A percentile compares a stretch with the other conserved stretches of the same genome.
These are phyloP conservation scores for Lanmaoa rubissima DNA, from an alignment of 768 basidiomycete genomes.

Conservation along the genomic window DNA sequence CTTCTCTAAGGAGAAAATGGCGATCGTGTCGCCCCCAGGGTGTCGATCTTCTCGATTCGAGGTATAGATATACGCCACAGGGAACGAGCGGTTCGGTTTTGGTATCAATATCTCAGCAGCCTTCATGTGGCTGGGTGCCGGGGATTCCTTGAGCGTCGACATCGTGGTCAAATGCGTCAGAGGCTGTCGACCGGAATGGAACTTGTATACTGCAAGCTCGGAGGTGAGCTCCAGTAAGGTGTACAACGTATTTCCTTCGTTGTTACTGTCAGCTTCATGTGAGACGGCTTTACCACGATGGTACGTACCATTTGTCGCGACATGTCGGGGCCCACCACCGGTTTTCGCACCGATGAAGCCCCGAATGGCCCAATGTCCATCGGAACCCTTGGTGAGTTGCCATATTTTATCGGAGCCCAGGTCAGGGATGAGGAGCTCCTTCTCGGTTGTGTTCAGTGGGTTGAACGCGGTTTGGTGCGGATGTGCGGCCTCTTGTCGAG, in stretches of 20 bases:
- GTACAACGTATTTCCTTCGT: constrained; percentile 59
- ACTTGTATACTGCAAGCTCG: constrained; percentile 52
- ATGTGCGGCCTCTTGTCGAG: constrained; percentile 71
- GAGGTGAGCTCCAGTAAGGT: constrained; percentile 66
- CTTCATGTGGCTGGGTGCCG: constrained; percentile 49
- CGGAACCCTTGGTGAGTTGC: constrained; percentile 44
- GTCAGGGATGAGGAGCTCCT: constrained; percentile 71
- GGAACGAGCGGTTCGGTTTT: constrained; percentile 46
- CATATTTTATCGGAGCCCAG: constrained; percentile 72
- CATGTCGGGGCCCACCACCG: constrained; percentile 73
- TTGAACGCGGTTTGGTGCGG: constrained; percentile 65
- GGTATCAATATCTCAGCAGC: constrained; percentile 73
- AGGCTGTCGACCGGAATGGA: constrained; percentile 42
- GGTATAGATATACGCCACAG: constrained; percentile 61
- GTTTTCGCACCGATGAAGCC: constrained; percentile 47
- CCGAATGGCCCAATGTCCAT: constrained; percentile 48
- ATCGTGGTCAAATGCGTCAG: constrained; percentile 40
- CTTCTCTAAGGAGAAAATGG: constrained; percentile 58
- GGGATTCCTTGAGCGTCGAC: constrained; percentile 48
- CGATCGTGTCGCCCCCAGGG: constrained; percentile 67
- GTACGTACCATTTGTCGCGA: constrained; percentile 55
- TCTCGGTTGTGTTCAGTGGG: constrained; percentile 41
- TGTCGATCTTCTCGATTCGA: constrained; percentile 76
- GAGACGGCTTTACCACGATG: not conserved
- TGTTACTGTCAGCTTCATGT: not conserved